Base-by-base conservation (phyloP, 148 eudicot species). In the Diospyros lotus region DNA sequence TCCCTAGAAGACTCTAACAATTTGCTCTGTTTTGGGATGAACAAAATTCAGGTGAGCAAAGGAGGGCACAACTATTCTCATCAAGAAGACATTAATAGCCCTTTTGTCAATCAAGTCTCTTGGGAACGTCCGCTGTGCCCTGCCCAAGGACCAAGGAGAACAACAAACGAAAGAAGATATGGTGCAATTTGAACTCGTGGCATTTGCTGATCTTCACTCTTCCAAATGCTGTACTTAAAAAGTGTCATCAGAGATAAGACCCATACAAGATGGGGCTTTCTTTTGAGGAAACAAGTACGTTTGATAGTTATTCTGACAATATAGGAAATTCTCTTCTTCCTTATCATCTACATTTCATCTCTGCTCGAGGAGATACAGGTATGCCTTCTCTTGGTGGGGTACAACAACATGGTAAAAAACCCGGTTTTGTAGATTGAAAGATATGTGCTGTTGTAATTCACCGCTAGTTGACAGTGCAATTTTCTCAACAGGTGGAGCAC, bases 11-110 rank as follows among this genome's bases (percentile, higher is more conserved):
- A 58, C 51, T n/a, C n/a, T 70, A 39, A 71, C 65, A 61, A 9
- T 53, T 56, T 54, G 42, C 65, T 63, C 39, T 48, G 8, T 50
- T 55, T 66, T 46, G 17, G 43, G 44, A 15, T 65, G 0, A 38
- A 42, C 11, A 40, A 10, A 46, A 56, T 67, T 68, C 75, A 93
- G 98, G 89, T 85, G 75, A 84, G 89, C 55, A 91, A 91, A 84
- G 86, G 81, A 65, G 66, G 69, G 18, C 85, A 79, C 1, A 82
- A 87, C 60, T 87, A 93, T 79, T 76, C 79, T 45, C 80, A 87
- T 76, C 71, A 87, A 14, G 90, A 84, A 13, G 94, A 89, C 43
- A 70, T 68, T 72, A 84, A 75, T 80, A 74, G 73, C 75, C 81
- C 85, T 52, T 84, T 79, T 52, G 72, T 72, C 39, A 81, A 74